Evolutionary conservation across 2,329 filamentous ascomycete species (phyloP).

Genomic region (Fusarium azukiicola): DNA sequence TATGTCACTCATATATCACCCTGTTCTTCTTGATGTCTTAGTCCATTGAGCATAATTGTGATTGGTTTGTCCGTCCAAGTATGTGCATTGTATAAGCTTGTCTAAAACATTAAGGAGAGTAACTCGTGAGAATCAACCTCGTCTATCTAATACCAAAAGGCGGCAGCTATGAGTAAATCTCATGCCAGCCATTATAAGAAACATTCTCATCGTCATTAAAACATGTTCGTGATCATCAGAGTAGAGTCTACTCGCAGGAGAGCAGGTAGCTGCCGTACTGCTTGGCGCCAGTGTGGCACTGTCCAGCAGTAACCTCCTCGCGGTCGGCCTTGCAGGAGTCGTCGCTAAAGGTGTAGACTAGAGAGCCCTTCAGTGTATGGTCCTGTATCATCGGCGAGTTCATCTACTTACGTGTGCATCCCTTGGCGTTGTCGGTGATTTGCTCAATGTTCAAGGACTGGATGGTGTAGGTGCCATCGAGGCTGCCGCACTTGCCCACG

Average conservation of each 20-base stretch:
- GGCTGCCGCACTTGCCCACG: conserved; percentile 14
- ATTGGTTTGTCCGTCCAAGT: too few species aligned
- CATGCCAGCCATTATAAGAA: not conserved
- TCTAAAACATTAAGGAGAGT: not conserved
- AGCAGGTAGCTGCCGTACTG: conserved; percentile 15
- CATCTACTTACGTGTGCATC: not conserved
- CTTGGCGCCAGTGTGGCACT: conserved; percentile 11
- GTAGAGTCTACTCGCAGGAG: conserved; percentile 1
- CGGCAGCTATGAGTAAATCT: not conserved
- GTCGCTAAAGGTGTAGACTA: conserved; percentile 3
- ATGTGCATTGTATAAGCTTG: not conserved
- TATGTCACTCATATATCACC: too few species aligned
- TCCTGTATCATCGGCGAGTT: too few species aligned
- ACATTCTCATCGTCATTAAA: not conserved
- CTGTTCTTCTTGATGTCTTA: too few species aligned
- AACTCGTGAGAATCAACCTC: conserved; percentile 10
- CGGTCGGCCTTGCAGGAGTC: not conserved
- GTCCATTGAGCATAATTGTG: too few species aligned
- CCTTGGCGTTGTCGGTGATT: not conserved
- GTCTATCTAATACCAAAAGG: not conserved
- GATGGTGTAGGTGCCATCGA: conserved; percentile 4
- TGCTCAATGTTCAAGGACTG: conserved; percentile 11
- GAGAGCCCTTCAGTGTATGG: not conserved
- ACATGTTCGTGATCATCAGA: not conserved
- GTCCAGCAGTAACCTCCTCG: not conserved